phyloP scores from a whole-genome alignment of 306 rosid genomes.

The Cajanus cajan region DNA sequence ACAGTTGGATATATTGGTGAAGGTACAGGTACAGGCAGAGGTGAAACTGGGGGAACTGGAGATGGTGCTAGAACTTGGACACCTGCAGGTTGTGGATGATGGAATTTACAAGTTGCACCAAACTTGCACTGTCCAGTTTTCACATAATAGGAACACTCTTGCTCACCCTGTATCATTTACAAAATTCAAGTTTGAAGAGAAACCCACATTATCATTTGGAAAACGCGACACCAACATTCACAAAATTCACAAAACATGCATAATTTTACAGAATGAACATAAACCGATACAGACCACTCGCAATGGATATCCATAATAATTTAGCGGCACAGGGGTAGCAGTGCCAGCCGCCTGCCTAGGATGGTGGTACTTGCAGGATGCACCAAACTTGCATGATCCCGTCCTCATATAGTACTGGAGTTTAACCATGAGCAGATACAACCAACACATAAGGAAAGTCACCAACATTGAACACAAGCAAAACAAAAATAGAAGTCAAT shows the following conservation, averaged over 20 bases:
- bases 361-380: conserved; percentile 91
- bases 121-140: conserved; percentile 97
- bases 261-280: conserved; percentile 18
- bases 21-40: conserved; percentile 49
- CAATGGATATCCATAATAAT: conserved; percentile 67
- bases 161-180: conserved; percentile 72
- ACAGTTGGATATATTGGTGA: conserved; percentile 61
- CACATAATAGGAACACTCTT: conserved; percentile 93
- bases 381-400: conserved; percentile 78
- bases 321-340: conserved; percentile 47
- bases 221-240: conserved; percentile 28
- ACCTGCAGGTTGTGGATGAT: conserved; percentile 85
- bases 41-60: conserved; percentile 57
- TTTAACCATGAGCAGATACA: conserved; percentile 17
- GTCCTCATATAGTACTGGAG: conserved; percentile 87
- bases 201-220: neutral
- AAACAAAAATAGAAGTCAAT: conserved; percentile 34
- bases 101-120: conserved; percentile 87
- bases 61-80: conserved; percentile 57
- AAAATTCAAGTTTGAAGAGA: conserved; percentile 22
- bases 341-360: conserved; percentile 75
- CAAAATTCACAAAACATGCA: neutral
- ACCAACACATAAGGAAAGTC: conserved; percentile 32
- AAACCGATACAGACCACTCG: conserved; percentile 52
- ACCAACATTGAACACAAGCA: conserved; percentile 9